Conservation (phyloP, 257 asterid genomes). For the Ocimum tenuiflorum region DNA sequence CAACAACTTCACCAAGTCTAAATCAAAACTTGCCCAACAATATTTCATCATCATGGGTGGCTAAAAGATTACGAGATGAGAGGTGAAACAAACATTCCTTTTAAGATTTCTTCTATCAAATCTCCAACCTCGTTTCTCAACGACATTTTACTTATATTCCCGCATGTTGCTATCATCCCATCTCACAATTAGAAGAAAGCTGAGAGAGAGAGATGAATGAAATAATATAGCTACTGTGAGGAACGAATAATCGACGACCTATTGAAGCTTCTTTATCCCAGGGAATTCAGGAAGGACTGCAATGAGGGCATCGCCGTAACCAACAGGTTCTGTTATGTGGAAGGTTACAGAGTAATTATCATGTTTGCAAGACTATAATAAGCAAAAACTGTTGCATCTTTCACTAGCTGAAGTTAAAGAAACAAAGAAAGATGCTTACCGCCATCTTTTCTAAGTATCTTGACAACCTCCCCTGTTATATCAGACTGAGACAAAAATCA, state of each 20-base stretch:
- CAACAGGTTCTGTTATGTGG: conserved; percentile 58
- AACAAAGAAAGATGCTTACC: conserved; percentile 37
- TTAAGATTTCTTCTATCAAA: background rate
- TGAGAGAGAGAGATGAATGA: background rate
- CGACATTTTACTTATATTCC: background rate
- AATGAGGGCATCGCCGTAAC: conserved; percentile 75
- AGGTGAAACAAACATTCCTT: background rate
- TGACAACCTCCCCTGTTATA: conserved; percentile 71
- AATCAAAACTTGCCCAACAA: no score
- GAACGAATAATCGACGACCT: conserved; percentile 10
- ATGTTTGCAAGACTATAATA: background rate
- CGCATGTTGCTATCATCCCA: background rate
- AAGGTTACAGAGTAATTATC: background rate
- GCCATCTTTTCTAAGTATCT: conserved; percentile 63
- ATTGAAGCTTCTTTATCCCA: conserved; percentile 68
- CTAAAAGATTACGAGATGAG: background rate
- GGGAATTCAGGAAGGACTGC: conserved; percentile 84
- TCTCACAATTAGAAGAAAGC: background rate
- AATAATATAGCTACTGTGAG: background rate
- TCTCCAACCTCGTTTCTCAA: conserved; percentile 6
- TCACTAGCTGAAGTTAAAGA: background rate
- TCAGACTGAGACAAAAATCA: conserved; percentile 40
- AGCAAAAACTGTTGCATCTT: background rate
- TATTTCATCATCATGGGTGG: no score
- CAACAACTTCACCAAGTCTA: no score